These are phyloP conservation scores for Trypanosoma conorhini DNA, from an alignment of 208 protist genomes.

Conservation along the genomic window DNA sequence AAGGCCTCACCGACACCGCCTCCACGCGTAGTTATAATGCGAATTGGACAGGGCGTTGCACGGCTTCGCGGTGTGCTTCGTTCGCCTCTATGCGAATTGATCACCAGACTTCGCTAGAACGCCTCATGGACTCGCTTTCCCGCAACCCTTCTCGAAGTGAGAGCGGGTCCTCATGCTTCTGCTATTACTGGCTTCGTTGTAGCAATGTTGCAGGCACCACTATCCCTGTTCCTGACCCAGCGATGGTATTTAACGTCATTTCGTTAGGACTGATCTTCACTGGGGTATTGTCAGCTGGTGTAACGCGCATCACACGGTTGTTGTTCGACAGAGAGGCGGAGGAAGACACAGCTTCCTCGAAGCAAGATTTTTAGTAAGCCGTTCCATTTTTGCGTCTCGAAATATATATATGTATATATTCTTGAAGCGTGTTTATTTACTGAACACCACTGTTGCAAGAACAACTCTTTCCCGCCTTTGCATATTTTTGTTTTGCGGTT, in stretches of 20 bases:
- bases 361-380: neutral
- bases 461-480: no score
- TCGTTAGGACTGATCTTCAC: slow-evolving; percentile 51
- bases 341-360: neutral
- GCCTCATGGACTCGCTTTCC: slow-evolving; percentile 17
- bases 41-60: neutral
- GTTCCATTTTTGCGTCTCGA: no score
- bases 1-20: neutral
- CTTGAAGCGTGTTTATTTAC: no score
- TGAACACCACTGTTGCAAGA: no score
- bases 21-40: neutral
- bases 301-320: slow-evolving; percentile 33
- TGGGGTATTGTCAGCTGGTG: slow-evolving; percentile 31
- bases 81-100: slow-evolving; percentile 35
- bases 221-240: slow-evolving; percentile 70
- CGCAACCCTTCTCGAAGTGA: neutral
- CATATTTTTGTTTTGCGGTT: neutral
- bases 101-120: slow-evolving; percentile 39
- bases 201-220: slow-evolving; percentile 53
- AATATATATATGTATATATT: no score
- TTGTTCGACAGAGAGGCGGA: slow-evolving; percentile 22
- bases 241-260: slow-evolving; percentile 81
- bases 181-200: slow-evolving; percentile 51
- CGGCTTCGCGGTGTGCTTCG: slow-evolving; percentile 6
- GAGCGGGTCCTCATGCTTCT: slow-evolving; percentile 14